Evolutionary conservation across 768 basidiomycete genomes (phyloP), one percentile per base, ranked within the genome.

Genomic region (Auriscalpium microsporum): DNA sequence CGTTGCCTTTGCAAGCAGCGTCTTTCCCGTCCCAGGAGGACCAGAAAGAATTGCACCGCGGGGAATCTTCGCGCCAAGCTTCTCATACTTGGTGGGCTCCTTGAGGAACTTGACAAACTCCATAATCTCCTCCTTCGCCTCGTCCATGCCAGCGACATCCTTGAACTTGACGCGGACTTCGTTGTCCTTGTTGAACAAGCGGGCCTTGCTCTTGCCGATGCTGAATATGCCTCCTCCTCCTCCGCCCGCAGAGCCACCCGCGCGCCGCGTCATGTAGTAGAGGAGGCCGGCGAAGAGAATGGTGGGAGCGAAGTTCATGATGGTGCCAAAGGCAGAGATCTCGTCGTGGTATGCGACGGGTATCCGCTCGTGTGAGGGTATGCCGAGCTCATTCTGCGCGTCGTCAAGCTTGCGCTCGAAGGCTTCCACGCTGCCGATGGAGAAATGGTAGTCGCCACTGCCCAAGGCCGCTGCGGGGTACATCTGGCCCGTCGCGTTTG

Each of bases 71-170:
- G 96, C 96, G 56, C 96, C 96, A 42, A 99, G 81, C 62, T 85
- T 91, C 73, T 97, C 91, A 74, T 96, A 99, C 69, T 87, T 88
- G 34, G 83, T 73, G 11, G 96, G 96, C 55, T 98, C 89, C 74
- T 97, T 97, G 66, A 99, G 76, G 76, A 99, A 98, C 64, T 96
- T 94, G 68, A 99, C 96, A 63, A 98, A 99, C 69, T 99, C 96
- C 91, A 98, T 95, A 64, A 99, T 95, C 74, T 99, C 96, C 75
- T 94, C 90, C 77, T 99, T 99, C 45, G 94, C 96, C 72, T 99
- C 96, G 72, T 99, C 96, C 95, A 98, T 98, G 38, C 96, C 96
- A 13, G 96, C 96, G 16, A 99, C 92, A 67, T 99, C 94, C 73
- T 85, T 85, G 76, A 99, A 99, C 69, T 89, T 89, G 65, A 88